These are phyloP conservation scores for Gracilaria caudata DNA, from an alignment of 23 red algal species.

Conservation along the genomic window DNA sequence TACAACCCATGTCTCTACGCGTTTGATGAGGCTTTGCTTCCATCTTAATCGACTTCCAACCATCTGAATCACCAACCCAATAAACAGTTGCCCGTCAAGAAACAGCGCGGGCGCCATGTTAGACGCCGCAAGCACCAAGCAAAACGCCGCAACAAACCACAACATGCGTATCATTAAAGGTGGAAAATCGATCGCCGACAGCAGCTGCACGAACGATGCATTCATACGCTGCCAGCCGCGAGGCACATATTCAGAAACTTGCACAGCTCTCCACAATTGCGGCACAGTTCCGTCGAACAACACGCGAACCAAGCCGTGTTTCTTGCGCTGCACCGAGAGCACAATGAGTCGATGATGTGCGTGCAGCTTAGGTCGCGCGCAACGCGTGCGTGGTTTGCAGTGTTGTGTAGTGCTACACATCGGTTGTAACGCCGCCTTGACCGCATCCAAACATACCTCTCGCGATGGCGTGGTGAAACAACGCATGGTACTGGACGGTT, in stretches of 20 bases:
- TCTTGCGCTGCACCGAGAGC: conserved; percentile 7
- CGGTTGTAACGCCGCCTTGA: background rate
- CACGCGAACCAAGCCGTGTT: conserved; percentile 6
- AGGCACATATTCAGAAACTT: conserved; percentile 60
- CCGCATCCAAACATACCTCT: conserved; percentile 14
- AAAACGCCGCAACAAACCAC: conserved; percentile 54
- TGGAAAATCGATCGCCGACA: conserved; percentile 40
- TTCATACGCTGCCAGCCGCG: conserved; percentile 29
- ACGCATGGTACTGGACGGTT: background rate
- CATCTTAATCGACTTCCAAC: background rate
- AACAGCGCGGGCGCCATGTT: conserved; percentile 76
- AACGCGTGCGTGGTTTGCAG: background rate
- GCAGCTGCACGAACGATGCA: background rate
- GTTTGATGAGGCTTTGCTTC: background rate
- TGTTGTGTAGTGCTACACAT: background rate
- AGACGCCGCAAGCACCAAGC: conserved; percentile 54
- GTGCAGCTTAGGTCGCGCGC: conserved; percentile 22
- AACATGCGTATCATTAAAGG: conserved; percentile 2
- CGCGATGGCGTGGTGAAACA: conserved; percentile 4
- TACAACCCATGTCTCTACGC: conserved; percentile 18
- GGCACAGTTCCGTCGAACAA: conserved; percentile 55
- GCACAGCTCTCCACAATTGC: conserved; percentile 34
- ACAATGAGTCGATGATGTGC: conserved; percentile 42
- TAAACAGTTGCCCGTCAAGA: conserved; percentile 66
- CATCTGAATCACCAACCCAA: conserved; percentile 19